phyloP scores from a whole-genome alignment of 345 rosid genomes.

The Arabis hirsuta region DNA sequence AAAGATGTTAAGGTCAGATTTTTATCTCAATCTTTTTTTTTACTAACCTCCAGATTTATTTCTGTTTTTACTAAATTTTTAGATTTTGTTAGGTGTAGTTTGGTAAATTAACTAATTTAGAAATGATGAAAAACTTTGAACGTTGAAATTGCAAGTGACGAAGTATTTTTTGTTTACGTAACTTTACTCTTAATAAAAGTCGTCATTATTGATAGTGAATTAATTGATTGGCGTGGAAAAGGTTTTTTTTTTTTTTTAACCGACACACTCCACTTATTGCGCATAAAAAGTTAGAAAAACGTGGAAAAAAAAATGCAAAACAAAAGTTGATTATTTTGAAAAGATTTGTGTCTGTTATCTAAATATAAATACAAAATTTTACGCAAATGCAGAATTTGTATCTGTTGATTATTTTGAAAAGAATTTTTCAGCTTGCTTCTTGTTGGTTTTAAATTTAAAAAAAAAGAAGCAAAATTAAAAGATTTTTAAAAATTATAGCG shows the following conservation, averaged over 20 bases:
- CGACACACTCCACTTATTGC: conserved; percentile 9
- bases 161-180: neutral
- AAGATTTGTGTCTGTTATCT: neutral
- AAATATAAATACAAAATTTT: neutral
- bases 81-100: neutral
- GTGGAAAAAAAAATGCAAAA: neutral
- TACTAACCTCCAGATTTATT: neutral
- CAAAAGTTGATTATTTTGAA: conserved; percentile 2
- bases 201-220: neutral
- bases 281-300: conserved; percentile 18
- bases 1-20: conserved; percentile 59
- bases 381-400: neutral
- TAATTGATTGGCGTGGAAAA: conserved; percentile 22
- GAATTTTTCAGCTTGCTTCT: neutral
- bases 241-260: neutral
- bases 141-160: neutral
- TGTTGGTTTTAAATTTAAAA: too few relatives aligned
- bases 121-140: neutral
- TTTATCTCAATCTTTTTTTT: neutral
- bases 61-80: neutral
- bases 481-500: neutral
- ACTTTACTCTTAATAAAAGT: neutral
- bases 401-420: too few relatives aligned
- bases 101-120: neutral
- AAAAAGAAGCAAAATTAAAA: neutral